Evolutionary conservation across 495 filamentous ascomycete genomes (phyloP), one percentile per base, ranked within the genome.

Genomic region (Tetracladium marchalianum): DNA sequence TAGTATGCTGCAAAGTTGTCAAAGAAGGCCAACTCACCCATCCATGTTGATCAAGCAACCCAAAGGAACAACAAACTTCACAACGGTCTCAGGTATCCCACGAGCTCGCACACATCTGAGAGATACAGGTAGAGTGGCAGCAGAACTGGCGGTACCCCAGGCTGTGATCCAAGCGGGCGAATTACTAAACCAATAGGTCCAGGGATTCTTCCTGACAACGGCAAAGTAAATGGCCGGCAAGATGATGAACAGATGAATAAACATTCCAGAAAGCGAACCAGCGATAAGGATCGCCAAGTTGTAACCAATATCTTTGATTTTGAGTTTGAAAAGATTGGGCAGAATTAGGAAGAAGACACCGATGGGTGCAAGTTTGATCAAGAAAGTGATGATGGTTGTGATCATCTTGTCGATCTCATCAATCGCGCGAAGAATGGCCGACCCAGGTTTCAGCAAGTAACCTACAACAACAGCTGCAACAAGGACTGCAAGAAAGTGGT

Each of bases 311-410:
- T 55, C 55, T 9, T 11, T 39, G 22, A 63, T 55, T 24, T 57
- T 24, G 44, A 63, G 61, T 9, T n/a, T 44, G 41, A 63, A 54
- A 11, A 63, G 54, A 49, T 63, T 63, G 34, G 61, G 50, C 19
- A 63, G 19, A 38, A 63, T 61, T 16, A 63, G 49, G 54, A 62
- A 63, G 52, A 63, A 63, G 27, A 63, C 61, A 31, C 61, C 61
- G 35, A 60, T 54, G 11, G 61, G 61, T 4, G 61, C 61, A 6
- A 56, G n/a, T 46, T 62, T 56, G 59, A 63, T 62, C 8, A 63
- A 40, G 18, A 41, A 55, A 31, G 56, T 52, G 52, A 63, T 63
- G 51, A 62, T 46, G n/a, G n/a, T 43, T 31, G 46, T 59, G 42
- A 63, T 54, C 12, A 63, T 40, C n/a, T 35, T 47, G 31, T 63